Evolutionary conservation across 106 monocot genomes (phyloP).

Genomic region (Allium fistulosum): DNA sequence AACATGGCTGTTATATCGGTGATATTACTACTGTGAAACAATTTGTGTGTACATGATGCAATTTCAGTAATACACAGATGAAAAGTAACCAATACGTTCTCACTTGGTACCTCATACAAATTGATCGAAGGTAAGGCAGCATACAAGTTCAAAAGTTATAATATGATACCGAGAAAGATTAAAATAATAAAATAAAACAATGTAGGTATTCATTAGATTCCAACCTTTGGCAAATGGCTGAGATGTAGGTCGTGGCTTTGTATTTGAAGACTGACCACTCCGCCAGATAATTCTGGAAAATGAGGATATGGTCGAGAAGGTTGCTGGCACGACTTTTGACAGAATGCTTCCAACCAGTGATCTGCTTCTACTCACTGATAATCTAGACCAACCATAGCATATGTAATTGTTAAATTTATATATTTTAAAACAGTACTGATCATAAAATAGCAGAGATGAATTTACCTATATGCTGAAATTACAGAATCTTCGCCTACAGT

Average conservation of each 20-base stretch:
- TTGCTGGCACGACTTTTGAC: slow-evolving; percentile 66
- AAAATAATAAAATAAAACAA: neutral
- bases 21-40: too few relatives aligned
- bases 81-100: too few relatives aligned
- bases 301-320: slow-evolving; percentile 80
- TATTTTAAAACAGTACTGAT: too few relatives aligned
- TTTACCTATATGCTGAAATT: slow-evolving; percentile 82
- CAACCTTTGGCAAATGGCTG: slow-evolving; percentile 89
- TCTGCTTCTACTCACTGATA: slow-evolving; percentile 78
- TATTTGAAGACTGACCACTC: slow-evolving; percentile 34
- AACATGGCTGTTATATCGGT: too few relatives aligned
- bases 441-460: neutral
- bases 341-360: slow-evolving; percentile 87
- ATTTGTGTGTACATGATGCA: too few relatives aligned
- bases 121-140: neutral
- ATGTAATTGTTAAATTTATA: neutral
- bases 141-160: neutral
- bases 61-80: too few relatives aligned
- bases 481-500: slow-evolving; percentile 80
- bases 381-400: slow-evolving; percentile 24
- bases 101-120: too few relatives aligned
- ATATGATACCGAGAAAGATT: neutral
- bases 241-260: slow-evolving; percentile 35
- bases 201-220: slow-evolving; percentile 8
- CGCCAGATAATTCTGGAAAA: slow-evolving; percentile 88